Evolutionary conservation across 1,139 yeast species (phyloP), one percentile per base, ranked within the genome.

Genomic region (Geotrichum phurueaensis): DNA sequence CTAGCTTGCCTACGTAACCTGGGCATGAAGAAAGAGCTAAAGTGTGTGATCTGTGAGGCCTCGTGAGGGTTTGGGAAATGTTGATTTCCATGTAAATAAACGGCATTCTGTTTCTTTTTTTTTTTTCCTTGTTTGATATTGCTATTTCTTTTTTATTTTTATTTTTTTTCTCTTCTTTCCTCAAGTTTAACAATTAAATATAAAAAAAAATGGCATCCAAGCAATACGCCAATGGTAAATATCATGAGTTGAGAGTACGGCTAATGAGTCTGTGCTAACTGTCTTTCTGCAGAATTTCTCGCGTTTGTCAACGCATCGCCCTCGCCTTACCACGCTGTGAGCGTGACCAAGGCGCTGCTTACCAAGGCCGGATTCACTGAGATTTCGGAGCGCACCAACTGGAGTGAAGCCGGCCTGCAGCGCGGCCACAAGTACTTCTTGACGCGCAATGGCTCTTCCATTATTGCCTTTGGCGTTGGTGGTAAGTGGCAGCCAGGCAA

Each of bases 301-400:
- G 81, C 84, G 62, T 94, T 87, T 71, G 87, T 94, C 67, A 90
- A 91, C 74, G 81, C 81, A 2, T 87, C 96, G 0, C 98, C 97
- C 33, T 87, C 98, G 0, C 98, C 99, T 0, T 94, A 91, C 73
- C 99, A 94, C 74, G 97, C 94, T 1, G 96, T 92, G 2, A 81
- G 83, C 57, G 79, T 82, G 31, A 84, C 86, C 54, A 86, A 85
- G 68, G 69, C 75, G 20, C 75, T 79, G 60, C 79, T 94, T 51
- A 59, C 71, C 2, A 71, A 75, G 1, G 81, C 84, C n/a, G 96
- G 96, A 0, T 92, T 89, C 71, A 71, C 70, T 22, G 96, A 88
- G 72, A 75, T 94, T 57, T 78, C 81, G 48, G 99, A 94, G 74
- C 81, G 91, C 58, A 79, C 80, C n/a, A 71, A 79, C 56, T 94